Conservation (phyloP, 495 filamentous ascomycete species). For the Ramalina intermedia region DNA sequence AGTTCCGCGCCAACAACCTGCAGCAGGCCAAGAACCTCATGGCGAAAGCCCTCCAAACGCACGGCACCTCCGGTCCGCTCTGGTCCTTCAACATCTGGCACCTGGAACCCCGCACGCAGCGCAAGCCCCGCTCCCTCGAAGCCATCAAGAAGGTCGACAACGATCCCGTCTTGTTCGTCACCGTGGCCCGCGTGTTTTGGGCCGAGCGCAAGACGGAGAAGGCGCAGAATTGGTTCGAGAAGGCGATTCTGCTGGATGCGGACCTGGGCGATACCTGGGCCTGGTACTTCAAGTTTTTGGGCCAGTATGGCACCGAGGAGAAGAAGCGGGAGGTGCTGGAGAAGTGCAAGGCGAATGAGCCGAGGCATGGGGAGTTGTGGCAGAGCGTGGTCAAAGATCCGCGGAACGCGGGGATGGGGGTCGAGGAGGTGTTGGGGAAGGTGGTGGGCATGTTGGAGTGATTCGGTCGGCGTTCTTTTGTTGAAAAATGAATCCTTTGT, state of each 20-base stretch:
- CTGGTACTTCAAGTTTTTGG: conserved; percentile 91
- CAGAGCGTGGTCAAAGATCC: conserved; percentile 75
- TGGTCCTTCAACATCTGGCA: conserved; percentile 93
- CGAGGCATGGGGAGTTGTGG: conserved; percentile 89
- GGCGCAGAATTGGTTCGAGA: conserved; percentile 91
- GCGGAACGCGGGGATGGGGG: conserved; percentile 51
- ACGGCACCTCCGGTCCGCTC: conserved; percentile 74
- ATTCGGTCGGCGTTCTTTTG: neutral
- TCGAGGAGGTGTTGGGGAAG: conserved; percentile 70
- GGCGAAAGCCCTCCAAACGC: conserved; percentile 82
- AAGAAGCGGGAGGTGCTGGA: conserved; percentile 66
- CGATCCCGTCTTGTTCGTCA: conserved; percentile 70
- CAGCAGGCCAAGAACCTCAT: conserved; percentile 76
- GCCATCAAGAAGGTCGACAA: conserved; percentile 95
- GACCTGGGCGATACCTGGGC: conserved; percentile 92
- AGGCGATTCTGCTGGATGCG: conserved; percentile 72
- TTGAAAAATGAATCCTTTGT: neutral
- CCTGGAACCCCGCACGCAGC: conserved; percentile 78
- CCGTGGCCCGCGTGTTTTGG: conserved; percentile 65
- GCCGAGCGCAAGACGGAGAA: conserved; percentile 72
- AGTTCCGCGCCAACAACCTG: conserved; percentile 75
- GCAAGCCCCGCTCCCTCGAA: conserved; percentile 77
- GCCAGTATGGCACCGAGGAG: conserved; percentile 84
- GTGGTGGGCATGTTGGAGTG: conserved; percentile 47
- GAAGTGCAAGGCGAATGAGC: conserved; percentile 65